Evolutionary conservation across 139 green algal species (phyloP), one percentile per base, ranked within the genome.

Genomic region (Zygnema circumcarinatum): DNA sequence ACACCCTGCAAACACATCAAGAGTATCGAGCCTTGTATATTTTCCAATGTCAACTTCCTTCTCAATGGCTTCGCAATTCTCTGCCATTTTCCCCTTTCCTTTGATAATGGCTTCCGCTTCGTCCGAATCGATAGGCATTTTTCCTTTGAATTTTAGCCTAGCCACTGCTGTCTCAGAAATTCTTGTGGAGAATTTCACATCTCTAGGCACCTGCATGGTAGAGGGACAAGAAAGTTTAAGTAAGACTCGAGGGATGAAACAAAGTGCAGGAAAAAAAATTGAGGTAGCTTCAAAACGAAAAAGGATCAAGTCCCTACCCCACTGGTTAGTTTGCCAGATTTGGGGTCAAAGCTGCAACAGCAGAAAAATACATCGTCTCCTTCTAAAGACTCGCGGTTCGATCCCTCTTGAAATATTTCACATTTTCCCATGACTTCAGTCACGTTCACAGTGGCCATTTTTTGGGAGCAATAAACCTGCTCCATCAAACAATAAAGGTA

Each of bases 1-100:
- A 87, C 96, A 98, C 38, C 95, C 96, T 0, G 96, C 96, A 94
- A 99, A 99, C 81, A 99, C 98, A 92, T 99, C 96, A 95, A 99
- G 92, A 1, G 96, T 97, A 2, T 38, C 68, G 69, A 97, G 89
- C 1, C 38, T 40, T 36, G n/a, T 73, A 1, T 67, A 38, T 25
- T 39, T 38, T 38, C 16, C 67, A 29, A 31, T 39, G 7, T 0
- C 29, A 22, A 38, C 52, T 38, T 81, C n/a, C 76, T 29, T 79
- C 22, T 39, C 2, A 69, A 38, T 83, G 53, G 69, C 81, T 41
- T 47, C 35, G 42, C 52, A 47, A 73, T 85, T 79, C 53, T 53
- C 67, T 85, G 67, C 84, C 62, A 68, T 56, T 89, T 89, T 92
- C 31, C 75, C 87, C 67, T 90, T 88, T 73, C 90, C 82, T 67